Evolutionary conservation across 352 stramenopile species (phyloP).

Genomic region (Globisporangium paroecandrum): DNA sequence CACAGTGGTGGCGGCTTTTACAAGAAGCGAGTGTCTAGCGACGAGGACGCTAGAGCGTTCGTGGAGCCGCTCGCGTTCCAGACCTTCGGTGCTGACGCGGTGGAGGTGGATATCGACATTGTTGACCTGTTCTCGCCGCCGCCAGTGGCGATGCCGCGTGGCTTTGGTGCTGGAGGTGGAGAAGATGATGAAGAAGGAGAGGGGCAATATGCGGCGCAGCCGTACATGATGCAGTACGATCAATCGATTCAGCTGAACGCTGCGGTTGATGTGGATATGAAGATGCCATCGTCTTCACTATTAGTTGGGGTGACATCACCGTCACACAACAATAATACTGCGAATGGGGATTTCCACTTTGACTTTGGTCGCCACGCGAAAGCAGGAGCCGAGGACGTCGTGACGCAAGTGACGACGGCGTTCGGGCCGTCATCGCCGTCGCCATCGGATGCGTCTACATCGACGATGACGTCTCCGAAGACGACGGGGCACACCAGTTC

Average conservation of each 20-base stretch:
- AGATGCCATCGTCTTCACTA: neutral
- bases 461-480: neutral
- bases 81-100: neutral
- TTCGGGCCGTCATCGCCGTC: neutral
- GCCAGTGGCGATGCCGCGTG: too few relatives aligned
- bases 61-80: neutral
- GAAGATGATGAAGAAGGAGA: too few relatives aligned
- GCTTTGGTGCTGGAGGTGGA: neutral
- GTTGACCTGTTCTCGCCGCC: constrained; percentile 7
- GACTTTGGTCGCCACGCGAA: neutral
- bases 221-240: neutral
- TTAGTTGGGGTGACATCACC: too few relatives aligned
- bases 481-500: neutral
- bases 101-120: neutral
- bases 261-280: neutral
- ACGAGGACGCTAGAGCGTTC: neutral
- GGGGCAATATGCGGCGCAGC: neutral
- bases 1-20: neutral
- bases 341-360: neutral
- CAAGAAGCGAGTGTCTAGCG: neutral
- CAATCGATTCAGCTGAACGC: neutral
- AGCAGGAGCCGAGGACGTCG: neutral
- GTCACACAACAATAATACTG: too few relatives aligned
- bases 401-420: neutral
- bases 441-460: neutral